Percentiles rank a stretch among this genome's conserved stretches.
Evolutionary conservation across 164 flowering plant genomes (phyloP).

Genomic region (Paratinospora sagittata): DNA sequence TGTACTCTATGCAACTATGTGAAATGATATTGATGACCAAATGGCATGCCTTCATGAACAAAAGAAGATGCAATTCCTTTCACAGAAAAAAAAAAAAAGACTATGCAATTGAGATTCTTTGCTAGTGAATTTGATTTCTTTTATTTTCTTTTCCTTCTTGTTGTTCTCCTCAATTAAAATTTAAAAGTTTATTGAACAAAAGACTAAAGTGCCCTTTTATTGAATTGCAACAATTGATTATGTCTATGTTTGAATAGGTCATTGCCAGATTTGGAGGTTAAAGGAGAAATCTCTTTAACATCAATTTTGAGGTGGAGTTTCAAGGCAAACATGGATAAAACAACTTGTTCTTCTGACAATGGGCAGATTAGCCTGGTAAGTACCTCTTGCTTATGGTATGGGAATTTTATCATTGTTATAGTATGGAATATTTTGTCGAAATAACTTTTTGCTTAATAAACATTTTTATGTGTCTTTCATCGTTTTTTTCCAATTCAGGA

Average conservation of each 20-base stretch:
- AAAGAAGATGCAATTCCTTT: background rate
- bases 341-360: constrained; percentile 38
- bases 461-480: background rate
- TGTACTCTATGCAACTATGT: background rate
- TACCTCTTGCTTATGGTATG: constrained; percentile 7
- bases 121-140: background rate
- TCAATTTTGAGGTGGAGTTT: constrained; percentile 76
- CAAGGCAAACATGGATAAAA: constrained; percentile 61
- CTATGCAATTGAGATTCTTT: background rate
- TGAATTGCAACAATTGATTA: background rate
- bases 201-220: background rate
- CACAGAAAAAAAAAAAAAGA: background rate
- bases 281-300: constrained; percentile 53
- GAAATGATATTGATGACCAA: too few species aligned
- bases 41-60: background rate
- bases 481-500: background rate
- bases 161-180: background rate
- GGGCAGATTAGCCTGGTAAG: constrained; percentile 64
- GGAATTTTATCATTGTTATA: background rate
- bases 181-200: background rate
- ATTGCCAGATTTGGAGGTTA: constrained; percentile 56
- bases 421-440: background rate
- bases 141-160: background rate
- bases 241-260: constrained; percentile 44
- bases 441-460: background rate